Evolutionary conservation across 805 yeast genomes (phyloP).

Genomic region (Candida qinlingensis): DNA sequence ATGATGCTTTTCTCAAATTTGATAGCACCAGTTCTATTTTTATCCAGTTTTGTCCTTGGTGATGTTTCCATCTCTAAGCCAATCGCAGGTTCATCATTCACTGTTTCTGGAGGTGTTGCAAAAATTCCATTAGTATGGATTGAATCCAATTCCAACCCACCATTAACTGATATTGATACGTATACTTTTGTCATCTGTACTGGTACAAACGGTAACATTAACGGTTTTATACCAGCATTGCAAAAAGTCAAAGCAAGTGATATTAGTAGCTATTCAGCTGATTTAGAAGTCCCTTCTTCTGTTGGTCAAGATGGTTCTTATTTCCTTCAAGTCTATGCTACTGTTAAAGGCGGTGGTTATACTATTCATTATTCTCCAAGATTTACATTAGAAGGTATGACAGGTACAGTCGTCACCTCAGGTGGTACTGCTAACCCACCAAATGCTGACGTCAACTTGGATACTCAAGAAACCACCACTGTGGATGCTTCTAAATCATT

Average conservation of each 20-base stretch:
- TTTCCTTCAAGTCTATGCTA: slow-evolving; percentile 63
- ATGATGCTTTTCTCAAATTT: background rate
- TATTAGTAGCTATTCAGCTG: slow-evolving; percentile 30
- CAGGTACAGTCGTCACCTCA: slow-evolving; percentile 43
- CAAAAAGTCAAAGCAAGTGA: slow-evolving; percentile 24
- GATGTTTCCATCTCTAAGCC: slow-evolving; percentile 29
- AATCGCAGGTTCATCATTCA: slow-evolving; percentile 12
- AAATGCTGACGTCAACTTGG: slow-evolving; percentile 31
- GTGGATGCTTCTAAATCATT: slow-evolving; percentile 44
- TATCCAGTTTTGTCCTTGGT: slow-evolving; percentile 1
- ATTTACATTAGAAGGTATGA: slow-evolving; percentile 65
- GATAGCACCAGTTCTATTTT: background rate
- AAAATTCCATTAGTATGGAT: slow-evolving; percentile 41
- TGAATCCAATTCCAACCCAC: slow-evolving; percentile 47
- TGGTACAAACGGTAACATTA: slow-evolving; percentile 53
- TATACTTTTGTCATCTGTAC: slow-evolving; percentile 61
- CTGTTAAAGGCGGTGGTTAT: slow-evolving; percentile 30
- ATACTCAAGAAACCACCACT: slow-evolving; percentile 30
- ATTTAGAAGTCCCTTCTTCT: slow-evolving; percentile 39
- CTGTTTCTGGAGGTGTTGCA: slow-evolving; percentile 22
- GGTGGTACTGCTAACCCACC: slow-evolving; percentile 43
- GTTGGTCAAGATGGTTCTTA: slow-evolving; percentile 61
- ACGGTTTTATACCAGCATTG: slow-evolving; percentile 33
- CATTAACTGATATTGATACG: slow-evolving; percentile 35
- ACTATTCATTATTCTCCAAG: slow-evolving; percentile 65